A percentile compares a stretch with the other conserved stretches of the same genome.
Evolutionary conservation across 495 filamentous ascomycete genomes (phyloP).

Genomic region (Cercophora samala): DNA sequence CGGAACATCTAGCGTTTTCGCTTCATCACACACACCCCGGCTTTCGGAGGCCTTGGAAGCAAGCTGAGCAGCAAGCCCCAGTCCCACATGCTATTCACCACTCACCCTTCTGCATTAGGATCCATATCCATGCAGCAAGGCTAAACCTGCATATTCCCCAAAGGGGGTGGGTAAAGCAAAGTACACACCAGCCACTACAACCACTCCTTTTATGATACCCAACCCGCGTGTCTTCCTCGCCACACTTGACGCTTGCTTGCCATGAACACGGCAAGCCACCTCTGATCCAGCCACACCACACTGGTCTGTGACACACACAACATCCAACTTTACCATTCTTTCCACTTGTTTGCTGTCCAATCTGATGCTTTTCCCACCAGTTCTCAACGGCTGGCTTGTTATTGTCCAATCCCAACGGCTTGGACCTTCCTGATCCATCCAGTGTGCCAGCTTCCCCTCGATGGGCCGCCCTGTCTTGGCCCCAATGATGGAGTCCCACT

Average conservation of each 20-base stretch:
- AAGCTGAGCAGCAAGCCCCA: not conserved
- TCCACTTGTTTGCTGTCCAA: not conserved
- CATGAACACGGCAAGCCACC: not conserved
- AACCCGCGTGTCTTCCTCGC: not conserved
- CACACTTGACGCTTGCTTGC: not conserved
- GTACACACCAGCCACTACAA: not conserved
- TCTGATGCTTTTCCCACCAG: not conserved
- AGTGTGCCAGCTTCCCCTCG: too few species aligned
- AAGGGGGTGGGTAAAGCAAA: not conserved
- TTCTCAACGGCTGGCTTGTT: not conserved
- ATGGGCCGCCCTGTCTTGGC: too few species aligned
- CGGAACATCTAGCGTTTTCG: not conserved
- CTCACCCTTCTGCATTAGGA: not conserved
- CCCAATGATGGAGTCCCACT: not conserved
- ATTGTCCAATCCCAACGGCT: not conserved
- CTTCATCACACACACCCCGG: not conserved
- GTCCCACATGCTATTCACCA: not conserved
- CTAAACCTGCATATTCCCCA: too few species aligned
- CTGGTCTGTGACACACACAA: not conserved
- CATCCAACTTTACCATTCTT: not conserved
- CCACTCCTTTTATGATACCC: slow-evolving; percentile 4
- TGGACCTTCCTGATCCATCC: not conserved
- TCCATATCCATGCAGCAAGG: not conserved
- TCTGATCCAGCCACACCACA: slow-evolving; percentile 3
- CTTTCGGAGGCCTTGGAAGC: not conserved